Base-by-base conservation (phyloP, 2,329 filamentous ascomycete species). In the Xenoacremonium recifei region DNA sequence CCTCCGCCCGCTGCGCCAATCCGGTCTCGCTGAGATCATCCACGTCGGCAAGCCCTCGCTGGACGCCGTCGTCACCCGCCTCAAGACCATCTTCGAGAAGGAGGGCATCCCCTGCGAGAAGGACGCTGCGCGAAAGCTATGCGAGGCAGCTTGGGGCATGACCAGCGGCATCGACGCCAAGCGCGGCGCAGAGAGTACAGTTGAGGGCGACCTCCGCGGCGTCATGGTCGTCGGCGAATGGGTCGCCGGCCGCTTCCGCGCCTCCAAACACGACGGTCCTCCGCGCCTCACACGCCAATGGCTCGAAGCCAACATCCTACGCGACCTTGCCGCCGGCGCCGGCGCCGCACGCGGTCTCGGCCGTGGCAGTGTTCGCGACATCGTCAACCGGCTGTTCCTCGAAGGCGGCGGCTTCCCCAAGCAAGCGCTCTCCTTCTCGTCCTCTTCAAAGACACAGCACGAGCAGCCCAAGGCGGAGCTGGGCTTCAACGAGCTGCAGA, bases 41-140 rank as follows among this genome's bases (percentile, higher is more conserved):
- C 90, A 95, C 59, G 85, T 96, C 23, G 88, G 92, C 35, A 93
- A 93, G 55, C 90, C 93, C 2, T 84, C 87, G 0, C 69, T 97
- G 9, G 91, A 95, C 48, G 86, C 90, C 37, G 89, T 97, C 3
- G 84, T 95, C 4, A 75, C 77, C 6, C 82, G 93, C 12, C 76
- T 97, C 58, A 91, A 91, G 61, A 71, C 73, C 2, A 85, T 99
- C 1, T 96, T 99, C 52, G 82, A 88, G 45, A 91, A 86, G 53
- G 93, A 99, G 67, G 87, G 87, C 2, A 88, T 99, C 13, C 79
- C 84, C 0, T 93, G 87, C 51, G 93, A 99, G 55, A 85, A 82
- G 45, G 93, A 97, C 57, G 93, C 89, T 1, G 89, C 93, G 4
- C 79, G 93, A 50, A 86, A 87, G 57, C 69, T 95, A 1, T 93